Evolutionary conservation across 257 asterid genomes (phyloP).

Genomic region (Scutellaria baicalensis): DNA sequence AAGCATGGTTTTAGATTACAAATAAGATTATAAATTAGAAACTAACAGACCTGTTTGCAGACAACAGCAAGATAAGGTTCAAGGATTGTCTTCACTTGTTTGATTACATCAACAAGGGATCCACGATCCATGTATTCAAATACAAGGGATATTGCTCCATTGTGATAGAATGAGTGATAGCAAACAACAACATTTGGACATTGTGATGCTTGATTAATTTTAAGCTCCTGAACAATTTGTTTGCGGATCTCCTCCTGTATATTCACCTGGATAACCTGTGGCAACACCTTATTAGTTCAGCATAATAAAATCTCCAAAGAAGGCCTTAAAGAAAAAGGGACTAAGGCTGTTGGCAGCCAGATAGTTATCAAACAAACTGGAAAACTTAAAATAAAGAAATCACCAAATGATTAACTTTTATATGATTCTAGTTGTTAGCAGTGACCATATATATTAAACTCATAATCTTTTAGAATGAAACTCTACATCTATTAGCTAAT

Average conservation of each 20-base stretch:
- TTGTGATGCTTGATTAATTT: conserved; percentile 88
- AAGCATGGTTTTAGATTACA: no score
- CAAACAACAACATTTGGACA: conserved; percentile 90
- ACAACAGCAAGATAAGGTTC: conserved; percentile 94
- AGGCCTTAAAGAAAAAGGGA: not conserved
- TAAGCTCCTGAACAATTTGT: conserved; percentile 97
- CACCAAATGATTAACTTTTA: no score
- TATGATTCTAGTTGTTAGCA: no score
- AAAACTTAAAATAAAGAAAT: no score
- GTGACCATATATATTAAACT: no score
- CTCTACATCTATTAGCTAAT: not conserved
- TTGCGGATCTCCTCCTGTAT: conserved; percentile 94
- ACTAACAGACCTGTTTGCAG: conserved; percentile 81
- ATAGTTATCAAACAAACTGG: no score
- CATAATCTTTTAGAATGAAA: not conserved
- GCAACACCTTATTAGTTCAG: conserved; percentile 7
- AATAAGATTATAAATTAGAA: no score
- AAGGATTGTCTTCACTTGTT: conserved; percentile 83
- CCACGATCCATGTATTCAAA: conserved; percentile 99
- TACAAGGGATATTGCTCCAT: conserved; percentile 92
- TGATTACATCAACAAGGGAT: conserved; percentile 52
- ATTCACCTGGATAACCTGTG: conserved; percentile 93
- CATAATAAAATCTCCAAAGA: not conserved
- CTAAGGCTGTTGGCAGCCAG: not conserved
- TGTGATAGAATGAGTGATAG: conserved; percentile 96